These are phyloP conservation scores for Serendipita vermifera DNA, from an alignment of 768 basidiomycete genomes.

Conservation along the genomic window DNA sequence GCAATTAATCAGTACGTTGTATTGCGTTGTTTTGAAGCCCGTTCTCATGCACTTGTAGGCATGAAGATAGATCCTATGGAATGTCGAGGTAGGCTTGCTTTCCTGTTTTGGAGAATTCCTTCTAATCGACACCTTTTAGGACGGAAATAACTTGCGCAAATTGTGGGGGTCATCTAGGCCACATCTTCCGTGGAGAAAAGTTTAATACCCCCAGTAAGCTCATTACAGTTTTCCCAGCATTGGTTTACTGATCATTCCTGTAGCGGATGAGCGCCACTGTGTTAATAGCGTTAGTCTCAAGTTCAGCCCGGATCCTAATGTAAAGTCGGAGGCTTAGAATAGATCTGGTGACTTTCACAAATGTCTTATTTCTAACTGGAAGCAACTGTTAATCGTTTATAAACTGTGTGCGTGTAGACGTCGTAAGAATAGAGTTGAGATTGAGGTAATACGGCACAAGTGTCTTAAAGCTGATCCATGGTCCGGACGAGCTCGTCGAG, in stretches of 20 bases:
- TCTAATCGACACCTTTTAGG: constrained; percentile 24
- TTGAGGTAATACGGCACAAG: too few relatives aligned
- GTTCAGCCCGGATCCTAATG: constrained; percentile 40
- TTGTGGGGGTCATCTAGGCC: constrained; percentile 82
- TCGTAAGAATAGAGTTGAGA: too few relatives aligned
- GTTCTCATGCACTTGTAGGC: constrained; percentile 22
- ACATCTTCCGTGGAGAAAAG: constrained; percentile 48
- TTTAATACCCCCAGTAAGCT: constrained; percentile 61
- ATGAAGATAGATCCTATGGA: constrained; percentile 56
- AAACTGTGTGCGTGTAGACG: too few relatives aligned
- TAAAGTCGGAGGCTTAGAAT: constrained; percentile 18
- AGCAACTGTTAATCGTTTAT: too few relatives aligned
- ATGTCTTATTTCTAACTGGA: too few relatives aligned
- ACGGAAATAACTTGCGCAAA: constrained; percentile 83
- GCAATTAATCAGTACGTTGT: constrained; percentile 44
- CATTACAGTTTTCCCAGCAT: constrained; percentile 13
- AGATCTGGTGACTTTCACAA: too few relatives aligned
- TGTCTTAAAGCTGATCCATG: constrained; percentile 39
- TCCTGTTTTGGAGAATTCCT: background rate
- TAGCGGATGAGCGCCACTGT: constrained; percentile 76
- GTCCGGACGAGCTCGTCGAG: constrained; percentile 66
- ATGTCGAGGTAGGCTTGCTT: constrained; percentile 27
- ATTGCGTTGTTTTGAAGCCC: background rate
- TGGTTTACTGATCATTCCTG: background rate
- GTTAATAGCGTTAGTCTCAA: constrained; percentile 81